Evolutionary conservation across 129 eudicot genomes (phyloP).

Genomic region (Pseudognaphalium luteoalbum): DNA sequence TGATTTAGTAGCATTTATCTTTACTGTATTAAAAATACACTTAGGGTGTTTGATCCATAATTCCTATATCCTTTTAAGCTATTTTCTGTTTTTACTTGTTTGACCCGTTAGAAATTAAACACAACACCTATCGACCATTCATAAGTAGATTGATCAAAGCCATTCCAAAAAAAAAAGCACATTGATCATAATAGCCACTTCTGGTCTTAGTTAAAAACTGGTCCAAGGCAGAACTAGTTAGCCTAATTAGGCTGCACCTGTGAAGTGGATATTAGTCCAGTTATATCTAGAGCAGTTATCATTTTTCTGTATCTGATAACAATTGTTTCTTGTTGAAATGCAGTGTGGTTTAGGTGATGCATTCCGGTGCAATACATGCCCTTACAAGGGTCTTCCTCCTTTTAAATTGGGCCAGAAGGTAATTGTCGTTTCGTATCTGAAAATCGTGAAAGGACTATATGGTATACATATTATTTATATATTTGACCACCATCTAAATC

Average conservation of each 20-base stretch:
- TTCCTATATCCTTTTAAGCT: not conserved
- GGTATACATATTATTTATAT: not conserved
- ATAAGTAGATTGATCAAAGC: not conserved
- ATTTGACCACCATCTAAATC: not conserved
- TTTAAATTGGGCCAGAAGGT: constrained; percentile 91
- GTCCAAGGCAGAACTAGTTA: not conserved
- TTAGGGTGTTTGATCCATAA: not conserved
- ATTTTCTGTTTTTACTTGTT: not conserved
- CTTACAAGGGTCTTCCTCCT: constrained; percentile 88
- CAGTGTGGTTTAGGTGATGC: constrained; percentile 94
- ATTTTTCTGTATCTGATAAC: not conserved
- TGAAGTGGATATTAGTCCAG: not conserved
- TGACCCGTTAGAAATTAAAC: not conserved
- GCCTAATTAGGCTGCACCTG: not conserved
- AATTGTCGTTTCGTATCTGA: not conserved
- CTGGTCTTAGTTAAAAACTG: not conserved
- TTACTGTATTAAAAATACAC: not conserved
- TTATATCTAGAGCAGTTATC: not conserved
- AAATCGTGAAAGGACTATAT: not conserved
- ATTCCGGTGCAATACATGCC: constrained; percentile 79
- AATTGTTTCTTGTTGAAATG: constrained; percentile 9
- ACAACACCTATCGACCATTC: not conserved
- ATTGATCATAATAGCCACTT: not conserved
- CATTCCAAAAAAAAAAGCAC: not conserved
- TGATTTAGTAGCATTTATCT: not conserved